Evolutionary conservation across 345 rosid species (phyloP).

Genomic region (Corchorus capsularis): DNA sequence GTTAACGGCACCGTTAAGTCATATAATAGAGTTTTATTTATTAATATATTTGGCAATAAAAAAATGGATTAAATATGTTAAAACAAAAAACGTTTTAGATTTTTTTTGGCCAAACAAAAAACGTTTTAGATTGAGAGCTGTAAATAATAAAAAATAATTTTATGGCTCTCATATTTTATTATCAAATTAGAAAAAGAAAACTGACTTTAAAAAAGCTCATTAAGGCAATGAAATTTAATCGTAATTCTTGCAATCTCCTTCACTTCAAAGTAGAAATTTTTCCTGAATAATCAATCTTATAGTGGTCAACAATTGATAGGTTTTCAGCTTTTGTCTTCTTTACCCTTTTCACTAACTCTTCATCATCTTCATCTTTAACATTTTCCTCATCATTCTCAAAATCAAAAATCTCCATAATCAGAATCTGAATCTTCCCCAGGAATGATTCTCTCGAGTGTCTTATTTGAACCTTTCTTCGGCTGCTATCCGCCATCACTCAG

Average conservation of each 20-base stretch:
- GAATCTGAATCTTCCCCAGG: conserved; percentile 96
- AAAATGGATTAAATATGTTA: too few species aligned
- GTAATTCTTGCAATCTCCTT: conserved; percentile 85
- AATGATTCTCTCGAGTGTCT: conserved; percentile 83
- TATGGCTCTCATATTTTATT: too few species aligned
- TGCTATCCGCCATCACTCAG: conserved; percentile 42
- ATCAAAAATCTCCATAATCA: conserved; percentile 69
- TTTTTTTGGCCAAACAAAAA: too few species aligned
- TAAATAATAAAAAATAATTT: too few species aligned
- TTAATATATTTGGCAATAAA: too few species aligned
- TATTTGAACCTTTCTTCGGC: conserved; percentile 57
- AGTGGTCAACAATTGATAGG: conserved; percentile 84
- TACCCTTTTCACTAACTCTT: conserved; percentile 97
- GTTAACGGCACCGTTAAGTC: too few species aligned
- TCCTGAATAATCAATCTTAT: conserved; percentile 89
- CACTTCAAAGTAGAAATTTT: conserved; percentile 85
- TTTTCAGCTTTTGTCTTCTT: conserved; percentile 98
- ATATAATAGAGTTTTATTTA: too few species aligned
- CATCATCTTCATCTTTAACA: conserved; percentile 85
- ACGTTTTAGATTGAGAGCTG: too few species aligned
- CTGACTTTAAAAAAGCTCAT: too few species aligned
- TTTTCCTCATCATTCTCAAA: conserved; percentile 61
- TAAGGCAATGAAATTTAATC: too few species aligned
- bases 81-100: too few species aligned
- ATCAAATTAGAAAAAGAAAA: too few species aligned